Evolutionary conservation across 371 early-diverging fungal genomes (phyloP).

Genomic region (Polyrhizophydium stewartii): DNA sequence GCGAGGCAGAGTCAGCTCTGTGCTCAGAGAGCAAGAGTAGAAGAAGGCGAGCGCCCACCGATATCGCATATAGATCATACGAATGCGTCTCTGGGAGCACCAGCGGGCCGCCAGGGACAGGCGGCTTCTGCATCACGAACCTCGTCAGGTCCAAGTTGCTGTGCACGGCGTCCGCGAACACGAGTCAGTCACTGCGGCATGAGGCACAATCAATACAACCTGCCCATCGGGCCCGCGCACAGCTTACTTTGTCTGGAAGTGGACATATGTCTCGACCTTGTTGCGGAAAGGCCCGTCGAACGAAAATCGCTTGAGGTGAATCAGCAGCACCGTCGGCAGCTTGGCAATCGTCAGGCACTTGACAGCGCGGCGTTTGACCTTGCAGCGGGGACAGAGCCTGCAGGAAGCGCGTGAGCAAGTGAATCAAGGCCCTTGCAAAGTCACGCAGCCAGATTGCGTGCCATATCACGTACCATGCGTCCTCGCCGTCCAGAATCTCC

Average conservation of each 20-base stretch:
- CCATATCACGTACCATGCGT: conserved; percentile 64
- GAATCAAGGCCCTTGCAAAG: conserved; percentile 2
- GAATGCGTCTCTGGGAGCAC: conserved; percentile 12
- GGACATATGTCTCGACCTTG: conserved; percentile 84
- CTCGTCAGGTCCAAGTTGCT: conserved; percentile 33
- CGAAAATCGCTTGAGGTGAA: conserved; percentile 93
- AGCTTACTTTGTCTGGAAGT: conserved; percentile 69
- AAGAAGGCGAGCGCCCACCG: conserved; percentile 36
- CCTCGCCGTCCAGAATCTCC: conserved; percentile 82
- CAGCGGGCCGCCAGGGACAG: conserved; percentile 4
- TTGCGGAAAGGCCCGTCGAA: conserved; percentile 88
- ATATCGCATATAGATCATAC: conserved; percentile 90
- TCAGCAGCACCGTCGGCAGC: conserved; percentile 81
- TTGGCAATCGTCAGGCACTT: conserved; percentile 75
- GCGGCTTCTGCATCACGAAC: conserved; percentile 12
- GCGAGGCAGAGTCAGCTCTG: background rate
- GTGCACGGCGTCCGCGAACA: background rate
- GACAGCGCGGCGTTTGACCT: conserved; percentile 61
- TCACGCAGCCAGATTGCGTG: background rate
- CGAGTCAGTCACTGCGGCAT: no score
- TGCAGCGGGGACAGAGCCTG: conserved; percentile 81
- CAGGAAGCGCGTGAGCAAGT: background rate
- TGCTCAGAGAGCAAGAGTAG: no score
- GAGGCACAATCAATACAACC: conserved; percentile 19
- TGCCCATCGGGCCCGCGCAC: background rate